phyloP scores from a whole-genome alignment of 257 asterid genomes.

The Solanum gandarillasii region DNA sequence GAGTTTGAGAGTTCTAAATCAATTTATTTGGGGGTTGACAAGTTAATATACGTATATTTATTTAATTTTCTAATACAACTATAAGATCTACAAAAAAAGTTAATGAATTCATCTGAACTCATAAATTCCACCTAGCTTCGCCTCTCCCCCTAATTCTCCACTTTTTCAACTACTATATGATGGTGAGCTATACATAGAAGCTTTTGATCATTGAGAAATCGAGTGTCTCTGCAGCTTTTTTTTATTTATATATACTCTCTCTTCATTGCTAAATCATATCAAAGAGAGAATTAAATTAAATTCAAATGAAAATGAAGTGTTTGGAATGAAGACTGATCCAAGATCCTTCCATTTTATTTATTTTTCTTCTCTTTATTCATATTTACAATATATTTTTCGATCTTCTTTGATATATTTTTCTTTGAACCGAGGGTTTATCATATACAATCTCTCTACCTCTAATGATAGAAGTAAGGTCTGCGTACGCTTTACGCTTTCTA shows the following conservation, averaged over 20 bases:
- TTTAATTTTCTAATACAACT: too few species aligned
- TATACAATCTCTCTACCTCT: not conserved
- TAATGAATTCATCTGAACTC: rapidly evolving
- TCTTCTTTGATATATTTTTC: not conserved
- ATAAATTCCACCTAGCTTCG: rapidly evolving
- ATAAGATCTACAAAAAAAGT: too few species aligned
- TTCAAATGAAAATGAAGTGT: constrained; percentile 32
- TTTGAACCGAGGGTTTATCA: not conserved
- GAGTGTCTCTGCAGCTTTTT: constrained; percentile 21
- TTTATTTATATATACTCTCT: not conserved
- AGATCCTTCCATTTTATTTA: constrained; percentile 11
- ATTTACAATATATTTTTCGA: not conserved
- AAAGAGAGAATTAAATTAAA: constrained; percentile 1
- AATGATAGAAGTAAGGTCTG: not conserved
- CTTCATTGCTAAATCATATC: constrained; percentile 39
- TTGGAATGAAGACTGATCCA: constrained; percentile 79
- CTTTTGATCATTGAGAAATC: constrained; percentile 14
- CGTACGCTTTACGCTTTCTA: rapidly evolving
- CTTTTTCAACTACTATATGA: constrained; percentile 6
- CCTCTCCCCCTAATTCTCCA: not conserved
- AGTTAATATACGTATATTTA: too few species aligned
- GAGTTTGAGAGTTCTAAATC: too few species aligned
- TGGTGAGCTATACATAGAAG: not conserved
- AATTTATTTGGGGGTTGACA: too few species aligned
- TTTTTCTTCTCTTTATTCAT: not conserved